Conservation (phyloP, 2,329 filamentous ascomycete species). For the Alternaria sp. region DNA sequence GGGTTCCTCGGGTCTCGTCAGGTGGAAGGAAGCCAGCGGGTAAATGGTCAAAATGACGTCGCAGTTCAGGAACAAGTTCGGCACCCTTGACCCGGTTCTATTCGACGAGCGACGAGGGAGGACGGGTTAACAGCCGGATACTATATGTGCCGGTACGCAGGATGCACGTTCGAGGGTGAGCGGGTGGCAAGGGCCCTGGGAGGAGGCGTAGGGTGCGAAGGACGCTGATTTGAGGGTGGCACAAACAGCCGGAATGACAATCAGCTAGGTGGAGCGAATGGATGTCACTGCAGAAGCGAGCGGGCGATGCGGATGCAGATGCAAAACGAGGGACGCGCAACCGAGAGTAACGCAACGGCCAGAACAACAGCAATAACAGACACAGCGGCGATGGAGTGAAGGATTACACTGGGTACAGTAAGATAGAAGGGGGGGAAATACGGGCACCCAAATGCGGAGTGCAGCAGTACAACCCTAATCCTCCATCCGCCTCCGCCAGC, state of each 20-base stretch:
- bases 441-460: constrained; percentile 1
- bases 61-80: constrained; percentile 19
- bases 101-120: constrained; percentile 1
- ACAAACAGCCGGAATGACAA: constrained; percentile 11
- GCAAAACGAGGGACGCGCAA: constrained; percentile 2
- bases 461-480: neutral
- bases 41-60: constrained; percentile 30
- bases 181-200: constrained; percentile 3
- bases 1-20: neutral
- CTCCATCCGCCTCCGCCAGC: neutral
- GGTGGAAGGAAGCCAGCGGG: neutral
- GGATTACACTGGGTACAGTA: neutral
- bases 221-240: constrained; percentile 3
- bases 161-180: neutral
- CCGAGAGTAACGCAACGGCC: neutral
- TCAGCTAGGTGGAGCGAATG: neutral
- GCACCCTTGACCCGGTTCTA: constrained; percentile 2
- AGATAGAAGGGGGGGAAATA: neutral
- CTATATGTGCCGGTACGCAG: neutral
- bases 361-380: neutral
- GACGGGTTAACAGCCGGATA: neutral
- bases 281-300: neutral
- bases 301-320: constrained; percentile 6
- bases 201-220: neutral
- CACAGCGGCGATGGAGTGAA: neutral